Evolutionary conservation across 2,329 filamentous ascomycete species (phyloP), one percentile per base, ranked within the genome.

Genomic region (Fusarium bactridioides): DNA sequence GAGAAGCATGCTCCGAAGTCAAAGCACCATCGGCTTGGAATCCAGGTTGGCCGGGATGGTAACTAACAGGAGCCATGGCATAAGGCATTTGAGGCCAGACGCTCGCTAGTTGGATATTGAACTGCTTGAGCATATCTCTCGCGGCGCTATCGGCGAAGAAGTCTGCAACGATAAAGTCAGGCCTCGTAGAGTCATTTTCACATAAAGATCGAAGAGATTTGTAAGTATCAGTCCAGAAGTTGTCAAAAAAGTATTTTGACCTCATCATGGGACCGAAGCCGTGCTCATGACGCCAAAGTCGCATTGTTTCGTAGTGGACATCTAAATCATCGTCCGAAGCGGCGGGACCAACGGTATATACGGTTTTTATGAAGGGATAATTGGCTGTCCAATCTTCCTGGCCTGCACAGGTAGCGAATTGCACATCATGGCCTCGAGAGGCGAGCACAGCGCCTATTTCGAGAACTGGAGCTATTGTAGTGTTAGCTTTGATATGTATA

Each of bases 61-160:
- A 84, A 5, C 79, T 74, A 10, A 76, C 80, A 0, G 78, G 77
- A 4, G 81, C 73, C 79, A 84, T 80, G 3, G 78, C 64, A 35
- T 78, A 80, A 0, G 83, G 83, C 82, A 84, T 84, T 64, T 84
- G 80, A 6, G 83, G 82, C 79, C 79, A 83, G 16, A 83, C 75
- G 31, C 79, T 77, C 15, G 83, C 82, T 10, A 84, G 73, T 5
- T 83, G 83, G 8, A 85, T 64, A 19, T 75, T 71, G 38, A 80
- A 80, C 69, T 84, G 77, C 23, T 74, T 63, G 10, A 80, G 77
- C 51, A 85, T 83, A 61, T 85, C 84, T 50, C 79, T 75, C 6
- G 79, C 82, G 1, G 82, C 83, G 8, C 80, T 78, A 11, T 85
- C 83, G 33, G 81, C 82, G 43, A 84, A 83, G 77, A 83, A 85